These are phyloP conservation scores for Fusarium neocosmosporiellum DNA, from an alignment of 2,329 filamentous ascomycete genomes.

Conservation along the genomic window DNA sequence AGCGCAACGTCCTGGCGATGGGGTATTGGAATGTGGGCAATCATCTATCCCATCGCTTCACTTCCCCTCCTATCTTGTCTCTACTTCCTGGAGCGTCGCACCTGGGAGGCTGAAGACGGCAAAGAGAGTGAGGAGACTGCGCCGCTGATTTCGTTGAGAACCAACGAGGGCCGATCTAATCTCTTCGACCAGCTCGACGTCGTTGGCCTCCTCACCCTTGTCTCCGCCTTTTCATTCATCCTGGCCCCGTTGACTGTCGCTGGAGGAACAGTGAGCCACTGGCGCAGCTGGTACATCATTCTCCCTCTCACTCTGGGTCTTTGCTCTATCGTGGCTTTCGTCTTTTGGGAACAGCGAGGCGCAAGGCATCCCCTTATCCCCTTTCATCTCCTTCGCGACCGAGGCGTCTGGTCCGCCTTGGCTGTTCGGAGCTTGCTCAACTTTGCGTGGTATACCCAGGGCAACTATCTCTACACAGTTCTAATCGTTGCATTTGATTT, in stretches of 20 bases:
- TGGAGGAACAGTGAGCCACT: constrained; percentile 59
- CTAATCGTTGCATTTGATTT: constrained; percentile 69
- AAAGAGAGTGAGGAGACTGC: constrained; percentile 11
- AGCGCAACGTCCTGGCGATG: constrained; percentile 65
- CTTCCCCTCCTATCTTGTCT: constrained; percentile 63
- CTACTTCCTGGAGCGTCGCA: constrained; percentile 47
- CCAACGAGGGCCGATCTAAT: constrained; percentile 50
- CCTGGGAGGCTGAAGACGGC: background rate
- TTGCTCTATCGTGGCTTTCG: constrained; percentile 59
- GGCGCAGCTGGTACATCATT: constrained; percentile 63
- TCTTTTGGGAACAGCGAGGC: constrained; percentile 64
- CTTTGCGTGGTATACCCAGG: constrained; percentile 67
- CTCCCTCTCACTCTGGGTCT: constrained; percentile 63
- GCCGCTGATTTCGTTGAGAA: background rate
- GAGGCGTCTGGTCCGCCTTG: constrained; percentile 70
- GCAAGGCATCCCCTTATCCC: constrained; percentile 65
- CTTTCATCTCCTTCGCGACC: constrained; percentile 67
- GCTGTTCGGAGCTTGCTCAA: constrained; percentile 63
- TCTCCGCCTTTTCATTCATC: constrained; percentile 59
- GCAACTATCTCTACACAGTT: constrained; percentile 69
- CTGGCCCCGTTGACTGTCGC: constrained; percentile 66
- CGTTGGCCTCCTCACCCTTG: constrained; percentile 59
- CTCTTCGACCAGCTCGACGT: constrained; percentile 68
- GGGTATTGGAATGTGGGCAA: constrained; percentile 73
- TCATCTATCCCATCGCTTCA: constrained; percentile 68